A percentile compares a stretch with the other conserved stretches of the same genome.
These are phyloP conservation scores for Sporisorium scitamineum DNA, from an alignment of 1,284 basidiomycete genomes.

Conservation along the genomic window DNA sequence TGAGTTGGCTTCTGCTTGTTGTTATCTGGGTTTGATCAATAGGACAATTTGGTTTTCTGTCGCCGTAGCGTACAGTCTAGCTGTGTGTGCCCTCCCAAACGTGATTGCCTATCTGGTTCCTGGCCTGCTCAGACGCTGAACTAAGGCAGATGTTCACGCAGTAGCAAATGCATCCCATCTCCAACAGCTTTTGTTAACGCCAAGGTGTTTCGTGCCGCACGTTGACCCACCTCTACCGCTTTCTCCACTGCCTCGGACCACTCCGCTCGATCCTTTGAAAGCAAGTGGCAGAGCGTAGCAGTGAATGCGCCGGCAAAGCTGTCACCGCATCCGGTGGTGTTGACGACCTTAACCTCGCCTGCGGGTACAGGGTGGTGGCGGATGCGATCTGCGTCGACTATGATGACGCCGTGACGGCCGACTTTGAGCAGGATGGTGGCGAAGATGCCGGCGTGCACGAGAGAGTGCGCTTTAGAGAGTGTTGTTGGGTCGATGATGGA, in stretches of 20 bases:
- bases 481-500: not conserved
- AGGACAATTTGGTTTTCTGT: constrained; percentile 5
- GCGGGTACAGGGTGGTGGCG: constrained; percentile 43
- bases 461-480: constrained; percentile 6
- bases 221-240: constrained; percentile 36
- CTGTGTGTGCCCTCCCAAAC: not conserved
- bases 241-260: constrained; percentile 16
- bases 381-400: constrained; percentile 10
- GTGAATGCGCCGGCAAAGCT: constrained; percentile 63
- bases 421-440: constrained; percentile 48
- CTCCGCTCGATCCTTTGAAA: not conserved
- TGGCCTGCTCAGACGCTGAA: too few relatives aligned
- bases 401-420: constrained; percentile 43
- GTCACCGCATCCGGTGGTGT: constrained; percentile 67
- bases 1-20: not conserved
- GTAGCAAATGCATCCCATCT: constrained; percentile 29
- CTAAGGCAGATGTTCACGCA: not conserved
- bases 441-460: constrained; percentile 24
- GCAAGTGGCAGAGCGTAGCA: constrained; percentile 33
- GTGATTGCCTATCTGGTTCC: too few relatives aligned
- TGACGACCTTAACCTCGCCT: constrained; percentile 31
- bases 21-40: constrained; percentile 7
- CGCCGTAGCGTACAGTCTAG: not conserved
- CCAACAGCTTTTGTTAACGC: constrained; percentile 36
- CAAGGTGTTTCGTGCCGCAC: constrained; percentile 36